These are phyloP conservation scores for Rhodotorula graminis DNA, from an alignment of 768 basidiomycete species.

Conservation along the genomic window DNA sequence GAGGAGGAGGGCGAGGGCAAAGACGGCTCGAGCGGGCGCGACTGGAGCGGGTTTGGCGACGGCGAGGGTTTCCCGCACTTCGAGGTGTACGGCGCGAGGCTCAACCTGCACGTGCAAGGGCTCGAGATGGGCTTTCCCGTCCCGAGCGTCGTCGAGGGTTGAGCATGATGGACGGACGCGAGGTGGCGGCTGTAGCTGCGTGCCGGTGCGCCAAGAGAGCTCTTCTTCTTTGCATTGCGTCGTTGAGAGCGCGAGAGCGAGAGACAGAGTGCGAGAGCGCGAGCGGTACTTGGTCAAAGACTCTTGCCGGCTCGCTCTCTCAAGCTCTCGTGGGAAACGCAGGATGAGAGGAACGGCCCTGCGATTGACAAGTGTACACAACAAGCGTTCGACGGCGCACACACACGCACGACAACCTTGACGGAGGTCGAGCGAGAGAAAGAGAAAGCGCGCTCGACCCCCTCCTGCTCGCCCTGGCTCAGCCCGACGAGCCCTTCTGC, in stretches of 20 bases:
- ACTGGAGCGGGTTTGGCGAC: conserved; percentile 12
- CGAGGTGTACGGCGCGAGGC: not conserved
- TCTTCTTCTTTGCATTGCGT: too few species aligned
- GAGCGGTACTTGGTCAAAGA: too few species aligned
- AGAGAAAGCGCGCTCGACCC: not conserved
- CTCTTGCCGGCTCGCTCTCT: too few species aligned
- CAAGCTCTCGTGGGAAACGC: too few species aligned
- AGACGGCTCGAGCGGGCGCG: not conserved
- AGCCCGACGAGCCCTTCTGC: not conserved
- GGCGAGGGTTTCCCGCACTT: conserved; percentile 18
- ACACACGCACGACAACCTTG: too few species aligned
- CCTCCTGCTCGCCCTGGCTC: not conserved
- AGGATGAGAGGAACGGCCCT: too few species aligned
- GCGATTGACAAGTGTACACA: not conserved
- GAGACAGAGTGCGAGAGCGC: not conserved
- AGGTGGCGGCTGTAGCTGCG: too few species aligned
- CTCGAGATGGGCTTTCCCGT: conserved; percentile 17
- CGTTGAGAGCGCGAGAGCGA: not conserved
- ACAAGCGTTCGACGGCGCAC: not conserved
- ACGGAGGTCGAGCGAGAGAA: not conserved
- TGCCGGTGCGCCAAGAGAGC: too few species aligned
- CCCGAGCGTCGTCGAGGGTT: not conserved
- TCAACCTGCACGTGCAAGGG: not conserved
- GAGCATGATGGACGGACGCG: not conserved
- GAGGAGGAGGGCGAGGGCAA: not conserved